Evolutionary conservation across 768 basidiomycete species (phyloP).

Genomic region (Suillus bovinus): DNA sequence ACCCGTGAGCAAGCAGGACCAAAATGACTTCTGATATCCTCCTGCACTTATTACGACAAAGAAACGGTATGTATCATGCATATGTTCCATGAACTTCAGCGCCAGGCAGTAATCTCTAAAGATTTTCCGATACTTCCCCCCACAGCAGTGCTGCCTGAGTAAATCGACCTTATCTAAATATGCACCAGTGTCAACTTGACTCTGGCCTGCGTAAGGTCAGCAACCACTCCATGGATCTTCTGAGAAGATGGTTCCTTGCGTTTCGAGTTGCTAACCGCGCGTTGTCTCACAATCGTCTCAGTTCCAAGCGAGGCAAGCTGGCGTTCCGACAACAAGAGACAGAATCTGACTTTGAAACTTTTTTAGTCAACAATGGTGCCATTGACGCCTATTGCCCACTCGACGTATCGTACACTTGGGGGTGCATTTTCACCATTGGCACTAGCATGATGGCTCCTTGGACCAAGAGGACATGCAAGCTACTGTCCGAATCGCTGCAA

Average conservation of each 20-base stretch:
- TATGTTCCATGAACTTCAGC: constrained; percentile 43
- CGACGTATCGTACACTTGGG: too few relatives aligned
- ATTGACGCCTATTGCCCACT: constrained; percentile 36
- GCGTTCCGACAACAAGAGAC: constrained; percentile 43
- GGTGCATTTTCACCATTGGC: too few relatives aligned
- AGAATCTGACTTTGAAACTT: constrained; percentile 33
- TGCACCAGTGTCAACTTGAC: neutral
- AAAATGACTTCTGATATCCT: too few relatives aligned
- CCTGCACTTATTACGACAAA: constrained; percentile 34
- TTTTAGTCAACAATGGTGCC: constrained; percentile 39
- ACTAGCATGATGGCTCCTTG: neutral
- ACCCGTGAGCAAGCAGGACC: too few relatives aligned
- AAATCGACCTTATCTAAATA: too few relatives aligned
- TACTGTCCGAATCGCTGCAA: constrained; percentile 22
- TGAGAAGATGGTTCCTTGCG: constrained; percentile 16
- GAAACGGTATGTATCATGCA: constrained; percentile 44
- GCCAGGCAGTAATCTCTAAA: too few relatives aligned
- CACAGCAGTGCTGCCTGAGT: too few relatives aligned
- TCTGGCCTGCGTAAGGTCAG: constrained; percentile 16
- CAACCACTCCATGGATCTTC: constrained; percentile 17
- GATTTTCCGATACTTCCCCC: too few relatives aligned
- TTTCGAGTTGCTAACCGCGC: constrained; percentile 25
- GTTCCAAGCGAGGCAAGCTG: constrained; percentile 37
- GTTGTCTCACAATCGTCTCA: constrained; percentile 42
- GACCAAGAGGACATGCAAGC: constrained; percentile 20